These are phyloP conservation scores for Rubroboletus pulcherrimus DNA, from an alignment of 768 basidiomycete genomes.

Conservation along the genomic window DNA sequence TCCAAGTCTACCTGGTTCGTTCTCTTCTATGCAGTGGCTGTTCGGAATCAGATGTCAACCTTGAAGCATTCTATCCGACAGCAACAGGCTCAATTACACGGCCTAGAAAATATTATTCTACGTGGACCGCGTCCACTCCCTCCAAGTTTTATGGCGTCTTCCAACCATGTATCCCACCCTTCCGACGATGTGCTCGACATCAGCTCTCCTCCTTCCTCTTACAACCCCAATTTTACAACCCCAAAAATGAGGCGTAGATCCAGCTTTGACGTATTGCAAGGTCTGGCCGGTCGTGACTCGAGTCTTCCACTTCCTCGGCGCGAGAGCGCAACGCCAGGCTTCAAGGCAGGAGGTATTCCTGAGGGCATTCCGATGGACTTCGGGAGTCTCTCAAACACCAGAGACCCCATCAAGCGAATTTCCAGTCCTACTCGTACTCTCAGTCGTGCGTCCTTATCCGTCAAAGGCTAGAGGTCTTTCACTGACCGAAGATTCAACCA, in stretches of 20 bases:
- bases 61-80: conserved; percentile 81
- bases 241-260: conserved; percentile 57
- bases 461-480: conserved; percentile 20
- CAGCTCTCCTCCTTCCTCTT: conserved; percentile 30
- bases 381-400: conserved; percentile 36
- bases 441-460: conserved; percentile 58
- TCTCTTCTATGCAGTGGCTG: conserved; percentile 50
- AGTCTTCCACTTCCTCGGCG: conserved; percentile 66
- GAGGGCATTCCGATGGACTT: conserved; percentile 73
- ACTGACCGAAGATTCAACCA: conserved; percentile 16
- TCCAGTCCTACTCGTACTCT: conserved; percentile 75
- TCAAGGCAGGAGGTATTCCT: conserved; percentile 53
- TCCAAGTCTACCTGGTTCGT: conserved; percentile 24
- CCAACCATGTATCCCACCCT: conserved; percentile 36
- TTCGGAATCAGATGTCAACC: conserved; percentile 76
- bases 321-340: conserved; percentile 36
- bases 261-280: conserved; percentile 68
- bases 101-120: conserved; percentile 64
- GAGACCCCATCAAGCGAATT: conserved; percentile 44
- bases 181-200: conserved; percentile 36
- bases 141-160: conserved; percentile 35
- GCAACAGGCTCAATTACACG: conserved; percentile 75
- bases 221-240: conserved; percentile 34
- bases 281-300: conserved; percentile 74
- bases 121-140: conserved; percentile 62